Evolutionary conservation across 192 early-diverging fungal species (phyloP), one percentile per base, ranked within the genome.

Genomic region (Coemansia sp.): DNA sequence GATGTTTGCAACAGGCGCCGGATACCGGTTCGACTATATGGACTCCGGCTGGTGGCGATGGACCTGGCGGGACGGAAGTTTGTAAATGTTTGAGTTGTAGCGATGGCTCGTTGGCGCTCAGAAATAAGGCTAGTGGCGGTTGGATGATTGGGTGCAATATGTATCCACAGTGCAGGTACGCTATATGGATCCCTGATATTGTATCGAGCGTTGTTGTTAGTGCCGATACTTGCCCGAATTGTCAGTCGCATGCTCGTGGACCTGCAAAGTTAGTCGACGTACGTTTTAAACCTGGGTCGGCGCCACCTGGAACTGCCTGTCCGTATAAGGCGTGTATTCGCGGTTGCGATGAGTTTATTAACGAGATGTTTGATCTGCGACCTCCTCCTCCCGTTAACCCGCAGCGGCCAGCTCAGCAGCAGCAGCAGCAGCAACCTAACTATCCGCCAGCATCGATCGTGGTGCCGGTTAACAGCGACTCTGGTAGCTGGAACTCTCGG

Each of bases 141-240:
- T 82, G 74, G 74, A 72, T 86, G 71, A 22, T 78, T 46, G 87
- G 85, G 0, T 89, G 88, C 57, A 55, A 41, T 6, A 34, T 71
- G 27, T 89, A 79, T 46, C 88, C 88, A 22, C 72, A 72, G 54
- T 89, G 88, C 72, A 73, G 57, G 24, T 65, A 59, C 11, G 49
- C 68, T 11, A 51, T 87, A 6, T 88, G 84, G 77, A 24, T 88
- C 5, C 87, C 87, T 0, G 69, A 74, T 41, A 31, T 57, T 12
- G 71, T 82, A 2, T 46, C 65, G 1, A 54, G 29, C 5, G 44
- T 68, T 27, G 52, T 66, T 12, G 77, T 70, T 7, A 43, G 70
- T 9, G 20, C 54, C 18, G 75, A 69, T 3, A 66, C 7, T 2
- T 87, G 86, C 59, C 43, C 71, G 15, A 34, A 3, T 2, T 88